A percentile compares a stretch with the other conserved stretches of the same genome.
Conservation (phyloP, 345 rosid genomes). For the Angophora floribunda region DNA sequence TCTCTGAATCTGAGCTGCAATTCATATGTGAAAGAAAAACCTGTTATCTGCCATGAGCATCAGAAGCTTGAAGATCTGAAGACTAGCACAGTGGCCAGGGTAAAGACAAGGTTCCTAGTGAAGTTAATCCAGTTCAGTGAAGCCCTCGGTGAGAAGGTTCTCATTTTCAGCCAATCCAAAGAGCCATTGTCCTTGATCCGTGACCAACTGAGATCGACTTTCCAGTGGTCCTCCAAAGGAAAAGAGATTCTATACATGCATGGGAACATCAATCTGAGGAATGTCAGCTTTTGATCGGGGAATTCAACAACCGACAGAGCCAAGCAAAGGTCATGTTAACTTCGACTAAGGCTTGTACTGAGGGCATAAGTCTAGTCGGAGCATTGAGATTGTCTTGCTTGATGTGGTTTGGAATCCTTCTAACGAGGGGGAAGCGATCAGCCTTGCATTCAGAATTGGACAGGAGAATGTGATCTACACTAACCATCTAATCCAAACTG, state of each 20-base stretch:
- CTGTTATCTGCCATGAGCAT: neutral
- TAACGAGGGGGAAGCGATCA: slow-evolving; percentile 65
- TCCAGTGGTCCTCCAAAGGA: slow-evolving; percentile 33
- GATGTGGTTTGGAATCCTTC: slow-evolving; percentile 87
- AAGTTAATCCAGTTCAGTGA: slow-evolving; percentile 36
- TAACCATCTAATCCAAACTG: no score
- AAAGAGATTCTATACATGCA: slow-evolving; percentile 39
- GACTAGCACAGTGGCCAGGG: slow-evolving; percentile 32
- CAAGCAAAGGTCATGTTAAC: slow-evolving; percentile 58
- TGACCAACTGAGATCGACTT: slow-evolving; percentile 22
- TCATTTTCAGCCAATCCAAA: slow-evolving; percentile 61
- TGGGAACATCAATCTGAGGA: slow-evolving; percentile 22
- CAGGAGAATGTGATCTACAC: no score
- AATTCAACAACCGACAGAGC: slow-evolving; percentile 41
- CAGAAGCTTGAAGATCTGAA: slow-evolving; percentile 7
- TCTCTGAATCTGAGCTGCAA: slow-evolving; percentile 10
- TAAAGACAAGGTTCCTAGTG: slow-evolving; percentile 45
- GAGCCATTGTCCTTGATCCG: slow-evolving; percentile 33
- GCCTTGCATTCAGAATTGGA: no score
- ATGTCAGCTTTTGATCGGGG: slow-evolving; percentile 34
- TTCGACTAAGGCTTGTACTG: slow-evolving; percentile 59
- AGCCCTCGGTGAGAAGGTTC: slow-evolving; percentile 41
- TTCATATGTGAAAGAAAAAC: neutral
- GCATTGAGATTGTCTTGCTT: slow-evolving; percentile 68
- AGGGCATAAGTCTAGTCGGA: slow-evolving; percentile 67